Percentiles rank a stretch among this genome's conserved stretches.
Evolutionary conservation across 192 early-diverging fungal species (phyloP).

Genomic region (Coemansia sp.): DNA sequence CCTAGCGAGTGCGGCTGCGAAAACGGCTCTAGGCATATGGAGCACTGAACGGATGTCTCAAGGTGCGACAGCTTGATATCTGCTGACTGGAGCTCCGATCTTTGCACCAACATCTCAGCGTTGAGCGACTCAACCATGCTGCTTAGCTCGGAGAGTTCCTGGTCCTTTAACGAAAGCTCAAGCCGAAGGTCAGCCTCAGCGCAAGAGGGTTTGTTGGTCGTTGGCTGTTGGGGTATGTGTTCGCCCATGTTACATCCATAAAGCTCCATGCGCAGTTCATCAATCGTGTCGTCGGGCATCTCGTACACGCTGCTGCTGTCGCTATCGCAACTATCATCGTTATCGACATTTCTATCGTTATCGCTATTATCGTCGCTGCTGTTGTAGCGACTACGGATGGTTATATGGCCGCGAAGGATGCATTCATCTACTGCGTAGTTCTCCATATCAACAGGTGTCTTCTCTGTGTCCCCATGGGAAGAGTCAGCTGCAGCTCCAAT

Average conservation of each 20-base stretch:
- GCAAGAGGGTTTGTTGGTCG: background rate
- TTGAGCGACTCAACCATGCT: conserved; percentile 19
- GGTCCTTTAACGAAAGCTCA: background rate
- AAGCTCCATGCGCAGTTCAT: background rate
- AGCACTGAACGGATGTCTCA: conserved; percentile 32
- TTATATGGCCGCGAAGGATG: background rate
- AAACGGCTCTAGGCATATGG: conserved; percentile 48
- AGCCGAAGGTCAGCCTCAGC: background rate
- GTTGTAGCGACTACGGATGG: background rate
- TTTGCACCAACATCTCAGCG: conserved; percentile 32
- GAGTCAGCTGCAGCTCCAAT: background rate
- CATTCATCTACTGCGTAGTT: background rate
- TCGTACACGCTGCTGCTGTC: conserved; percentile 12
- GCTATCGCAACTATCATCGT: conserved; percentile 3
- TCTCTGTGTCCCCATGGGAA: background rate
- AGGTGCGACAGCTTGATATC: conserved; percentile 14
- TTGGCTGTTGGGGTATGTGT: background rate
- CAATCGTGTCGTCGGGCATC: conserved; percentile 5
- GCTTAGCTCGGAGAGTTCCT: conserved; percentile 9
- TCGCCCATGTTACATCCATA: background rate
- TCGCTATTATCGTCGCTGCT: background rate
- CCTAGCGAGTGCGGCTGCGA: conserved; percentile 35
- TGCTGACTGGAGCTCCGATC: conserved; percentile 16
- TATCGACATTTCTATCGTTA: background rate
- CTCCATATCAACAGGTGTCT: background rate